A percentile compares a stretch with the other conserved stretches of the same genome.
These are phyloP conservation scores for Kwoniella heveanensis DNA, from an alignment of 768 basidiomycete species.

Conservation along the genomic window DNA sequence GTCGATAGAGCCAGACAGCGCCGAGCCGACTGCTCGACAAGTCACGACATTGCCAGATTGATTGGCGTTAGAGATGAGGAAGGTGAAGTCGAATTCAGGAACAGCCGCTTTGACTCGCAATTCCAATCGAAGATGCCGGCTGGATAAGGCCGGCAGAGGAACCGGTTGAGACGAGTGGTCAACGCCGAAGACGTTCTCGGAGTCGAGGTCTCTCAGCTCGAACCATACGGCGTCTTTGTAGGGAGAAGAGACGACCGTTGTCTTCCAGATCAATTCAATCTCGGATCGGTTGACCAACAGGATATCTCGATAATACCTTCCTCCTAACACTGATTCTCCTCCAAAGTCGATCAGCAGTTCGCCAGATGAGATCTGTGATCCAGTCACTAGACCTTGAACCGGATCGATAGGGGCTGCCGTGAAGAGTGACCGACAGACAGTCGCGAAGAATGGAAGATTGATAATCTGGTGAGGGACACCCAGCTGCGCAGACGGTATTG, in stretches of 20 bases:
- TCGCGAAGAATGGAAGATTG: conserved; percentile 47
- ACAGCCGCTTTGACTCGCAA: conserved; percentile 38
- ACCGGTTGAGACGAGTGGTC: conserved; percentile 41
- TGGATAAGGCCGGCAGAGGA: conserved; percentile 45
- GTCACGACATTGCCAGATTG: conserved; percentile 47
- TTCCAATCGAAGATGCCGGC: conserved; percentile 44
- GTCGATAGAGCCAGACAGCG: conserved; percentile 27
- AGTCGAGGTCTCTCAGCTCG: conserved; percentile 48
- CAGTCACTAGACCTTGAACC: conserved; percentile 29
- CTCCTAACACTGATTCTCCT: conserved; percentile 41
- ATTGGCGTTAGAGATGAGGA: conserved; percentile 47
- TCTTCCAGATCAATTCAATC: conserved; percentile 51
- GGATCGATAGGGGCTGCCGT: conserved; percentile 44
- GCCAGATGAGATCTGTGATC: conserved; percentile 38
- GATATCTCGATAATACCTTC: conserved; percentile 44
- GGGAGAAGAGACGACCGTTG: conserved; percentile 39
- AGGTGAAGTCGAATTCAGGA: conserved; percentile 46
- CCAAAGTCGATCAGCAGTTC: conserved; percentile 47
- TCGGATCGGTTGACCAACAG: conserved; percentile 50
- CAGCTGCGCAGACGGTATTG: conserved; percentile 2
- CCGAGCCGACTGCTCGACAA: conserved; percentile 43
- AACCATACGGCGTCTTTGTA: conserved; percentile 48
- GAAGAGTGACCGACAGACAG: conserved; percentile 50
- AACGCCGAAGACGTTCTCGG: conserved; percentile 48
- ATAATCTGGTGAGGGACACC: conserved; percentile 29